phyloP scores from a whole-genome alignment of 371 early-diverging fungal genomes.

The Fennellomyces sp. region DNA sequence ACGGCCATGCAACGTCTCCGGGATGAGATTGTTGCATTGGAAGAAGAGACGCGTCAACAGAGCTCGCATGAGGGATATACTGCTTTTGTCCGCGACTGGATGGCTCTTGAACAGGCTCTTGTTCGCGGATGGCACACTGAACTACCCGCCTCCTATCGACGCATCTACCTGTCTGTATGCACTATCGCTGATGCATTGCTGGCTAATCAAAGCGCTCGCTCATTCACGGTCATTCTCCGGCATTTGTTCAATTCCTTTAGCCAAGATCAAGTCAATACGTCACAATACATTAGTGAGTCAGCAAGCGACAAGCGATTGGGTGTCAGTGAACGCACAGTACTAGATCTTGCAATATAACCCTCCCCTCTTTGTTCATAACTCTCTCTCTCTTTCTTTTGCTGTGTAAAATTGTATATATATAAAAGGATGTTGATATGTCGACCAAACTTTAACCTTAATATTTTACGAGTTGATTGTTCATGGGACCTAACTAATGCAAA shows the following conservation, averaged over 20 bases:
- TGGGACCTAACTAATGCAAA: too few relatives aligned
- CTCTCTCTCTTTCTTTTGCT: background rate
- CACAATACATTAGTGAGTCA: too few relatives aligned
- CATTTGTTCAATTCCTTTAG: conserved; percentile 6
- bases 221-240: conserved; percentile 5
- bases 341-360: conserved; percentile 6
- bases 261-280: background rate
- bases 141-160: background rate
- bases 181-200: conserved; percentile 1
- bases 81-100: background rate
- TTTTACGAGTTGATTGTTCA: too few relatives aligned
- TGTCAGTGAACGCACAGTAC: background rate
- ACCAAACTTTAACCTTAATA: too few relatives aligned
- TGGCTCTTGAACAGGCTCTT: background rate
- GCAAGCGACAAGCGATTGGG: background rate
- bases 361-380: background rate
- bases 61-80: background rate
- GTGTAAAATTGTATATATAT: too few relatives aligned
- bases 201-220: background rate
- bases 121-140: conserved; percentile 9
- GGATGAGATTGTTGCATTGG: background rate
- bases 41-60: background rate
- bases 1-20: background rate
- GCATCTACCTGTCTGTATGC: background rate
- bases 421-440: too few relatives aligned